Evolutionary conservation across 345 rosid species (phyloP).

Genomic region (Rhizophora apiculata): DNA sequence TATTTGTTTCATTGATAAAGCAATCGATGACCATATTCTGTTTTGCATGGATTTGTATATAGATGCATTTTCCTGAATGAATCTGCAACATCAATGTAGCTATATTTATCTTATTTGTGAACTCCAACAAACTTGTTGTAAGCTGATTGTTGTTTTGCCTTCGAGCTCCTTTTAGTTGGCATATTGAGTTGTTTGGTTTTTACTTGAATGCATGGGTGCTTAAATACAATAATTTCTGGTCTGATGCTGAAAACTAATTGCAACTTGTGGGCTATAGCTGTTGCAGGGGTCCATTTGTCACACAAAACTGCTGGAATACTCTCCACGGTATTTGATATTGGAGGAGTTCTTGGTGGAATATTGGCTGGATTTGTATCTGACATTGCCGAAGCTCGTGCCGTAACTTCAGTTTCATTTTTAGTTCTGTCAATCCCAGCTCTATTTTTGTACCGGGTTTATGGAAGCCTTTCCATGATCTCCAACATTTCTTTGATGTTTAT

Average conservation of each 20-base stretch:
- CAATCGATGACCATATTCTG: not conserved
- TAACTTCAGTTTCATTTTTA: slow-evolving; percentile 67
- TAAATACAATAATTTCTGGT: not conserved
- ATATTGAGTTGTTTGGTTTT: too few species aligned
- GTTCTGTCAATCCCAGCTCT: slow-evolving; percentile 70
- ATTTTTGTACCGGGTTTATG: slow-evolving; percentile 58
- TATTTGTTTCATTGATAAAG: too few species aligned
- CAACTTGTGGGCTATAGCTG: slow-evolving; percentile 47
- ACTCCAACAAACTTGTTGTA: too few species aligned
- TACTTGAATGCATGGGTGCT: too few species aligned
- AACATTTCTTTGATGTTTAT: slow-evolving; percentile 66
- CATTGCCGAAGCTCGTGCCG: slow-evolving; percentile 68
- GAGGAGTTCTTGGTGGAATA: slow-evolving; percentile 86
- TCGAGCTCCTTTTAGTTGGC: too few species aligned
- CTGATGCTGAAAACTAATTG: slow-evolving; percentile 1
- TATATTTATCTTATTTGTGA: too few species aligned
- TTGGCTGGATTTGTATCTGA: slow-evolving; percentile 77
- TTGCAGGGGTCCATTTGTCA: slow-evolving; percentile 75
- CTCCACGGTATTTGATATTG: slow-evolving; percentile 71
- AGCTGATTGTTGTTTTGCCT: too few species aligned
- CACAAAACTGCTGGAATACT: slow-evolving; percentile 84
- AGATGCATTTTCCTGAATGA: too few species aligned
- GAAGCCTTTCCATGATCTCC: slow-evolving; percentile 56
- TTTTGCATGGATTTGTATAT: not conserved
- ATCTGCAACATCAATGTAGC: too few species aligned